Evolutionary conservation across 140 eudicot species (phyloP).

Genomic region (Ambrosia hybrid): DNA sequence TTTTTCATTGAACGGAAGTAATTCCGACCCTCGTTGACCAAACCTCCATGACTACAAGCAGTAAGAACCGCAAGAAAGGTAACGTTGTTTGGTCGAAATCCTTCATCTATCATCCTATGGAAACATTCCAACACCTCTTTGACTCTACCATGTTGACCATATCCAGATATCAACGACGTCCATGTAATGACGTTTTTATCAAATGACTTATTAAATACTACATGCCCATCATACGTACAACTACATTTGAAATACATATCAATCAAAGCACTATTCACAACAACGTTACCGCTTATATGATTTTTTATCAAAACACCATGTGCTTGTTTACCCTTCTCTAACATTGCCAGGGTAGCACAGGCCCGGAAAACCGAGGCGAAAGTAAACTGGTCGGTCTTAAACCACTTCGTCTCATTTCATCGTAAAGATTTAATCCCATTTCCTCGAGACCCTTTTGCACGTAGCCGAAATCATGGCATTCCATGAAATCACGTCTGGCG

Average conservation of each 20-base stretch:
- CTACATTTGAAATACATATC: conserved; percentile 98
- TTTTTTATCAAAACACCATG: conserved; percentile 68
- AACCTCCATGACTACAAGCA: conserved; percentile 95
- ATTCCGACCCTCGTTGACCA: conserved; percentile 66
- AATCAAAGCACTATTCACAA: conserved; percentile 79
- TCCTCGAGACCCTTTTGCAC: conserved; percentile 84
- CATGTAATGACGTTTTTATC: conserved; percentile 81
- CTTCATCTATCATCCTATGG: conserved; percentile 69
- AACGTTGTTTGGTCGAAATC: conserved; percentile 67
- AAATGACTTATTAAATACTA: conserved; percentile 54
- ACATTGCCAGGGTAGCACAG: conserved; percentile 75
- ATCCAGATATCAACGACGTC: conserved; percentile 81
- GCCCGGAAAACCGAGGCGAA: conserved; percentile 88
- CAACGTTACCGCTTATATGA: conserved; percentile 54
- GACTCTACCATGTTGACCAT: conserved; percentile 78
- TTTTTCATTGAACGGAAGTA: conserved; percentile 63
- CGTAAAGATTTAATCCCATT: conserved; percentile 61
- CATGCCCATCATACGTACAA: conserved; percentile 58
- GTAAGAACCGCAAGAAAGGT: conserved; percentile 91
- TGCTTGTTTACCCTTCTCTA: conserved; percentile 86
- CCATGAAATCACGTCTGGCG: conserved; percentile 71
- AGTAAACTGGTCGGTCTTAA: conserved; percentile 75
- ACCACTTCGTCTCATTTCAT: conserved; percentile 63
- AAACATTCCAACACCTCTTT: conserved; percentile 58
- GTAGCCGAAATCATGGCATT: conserved; percentile 87